Conservation (phyloP, 2,329 filamentous ascomycete species). For the Pseudohalonectria lignicola region DNA sequence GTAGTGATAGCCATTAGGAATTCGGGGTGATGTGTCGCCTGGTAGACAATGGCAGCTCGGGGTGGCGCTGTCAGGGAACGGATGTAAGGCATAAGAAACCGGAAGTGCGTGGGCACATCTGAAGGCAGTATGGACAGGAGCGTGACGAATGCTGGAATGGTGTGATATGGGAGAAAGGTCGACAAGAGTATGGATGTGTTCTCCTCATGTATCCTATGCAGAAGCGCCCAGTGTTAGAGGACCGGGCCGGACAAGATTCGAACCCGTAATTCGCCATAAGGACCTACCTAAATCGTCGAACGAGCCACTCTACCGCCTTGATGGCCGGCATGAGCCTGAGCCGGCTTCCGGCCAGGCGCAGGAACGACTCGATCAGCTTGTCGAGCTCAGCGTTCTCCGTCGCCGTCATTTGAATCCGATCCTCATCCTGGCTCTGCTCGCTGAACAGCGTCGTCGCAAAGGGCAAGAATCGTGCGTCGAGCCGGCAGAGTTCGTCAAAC, state of each 20-base stretch:
- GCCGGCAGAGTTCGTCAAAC: slow-evolving; percentile 79
- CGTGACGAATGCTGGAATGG: slow-evolving; percentile 72
- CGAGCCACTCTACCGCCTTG: slow-evolving; percentile 89
- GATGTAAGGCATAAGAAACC: slow-evolving; percentile 80
- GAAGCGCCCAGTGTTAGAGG: slow-evolving; percentile 6
- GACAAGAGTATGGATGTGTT: slow-evolving; percentile 70
- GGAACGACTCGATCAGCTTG: slow-evolving; percentile 65
- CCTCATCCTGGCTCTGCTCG: slow-evolving; percentile 82
- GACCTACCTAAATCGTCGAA: slow-evolving; percentile 79
- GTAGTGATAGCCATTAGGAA: slow-evolving; percentile 70
- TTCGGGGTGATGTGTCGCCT: slow-evolving; percentile 64
- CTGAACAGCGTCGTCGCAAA: slow-evolving; percentile 80
- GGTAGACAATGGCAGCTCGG: slow-evolving; percentile 71
- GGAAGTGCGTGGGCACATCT: slow-evolving; percentile 64
- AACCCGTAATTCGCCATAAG: too few species aligned
- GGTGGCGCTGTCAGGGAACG: slow-evolving; percentile 66
- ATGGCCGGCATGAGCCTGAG: slow-evolving; percentile 78
- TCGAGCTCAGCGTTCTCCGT: slow-evolving; percentile 77
- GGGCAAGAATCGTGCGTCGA: slow-evolving; percentile 67
- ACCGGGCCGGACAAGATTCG: too few species aligned
- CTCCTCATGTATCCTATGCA: slow-evolving; percentile 76
- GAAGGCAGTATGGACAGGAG: slow-evolving; percentile 76
- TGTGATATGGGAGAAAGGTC: slow-evolving; percentile 88
- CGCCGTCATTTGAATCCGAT: slow-evolving; percentile 73
- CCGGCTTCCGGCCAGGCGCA: slow-evolving; percentile 66